Evolutionary conservation across 2,329 filamentous ascomycete genomes (phyloP).

Genomic region (Alternaria metachromatica): DNA sequence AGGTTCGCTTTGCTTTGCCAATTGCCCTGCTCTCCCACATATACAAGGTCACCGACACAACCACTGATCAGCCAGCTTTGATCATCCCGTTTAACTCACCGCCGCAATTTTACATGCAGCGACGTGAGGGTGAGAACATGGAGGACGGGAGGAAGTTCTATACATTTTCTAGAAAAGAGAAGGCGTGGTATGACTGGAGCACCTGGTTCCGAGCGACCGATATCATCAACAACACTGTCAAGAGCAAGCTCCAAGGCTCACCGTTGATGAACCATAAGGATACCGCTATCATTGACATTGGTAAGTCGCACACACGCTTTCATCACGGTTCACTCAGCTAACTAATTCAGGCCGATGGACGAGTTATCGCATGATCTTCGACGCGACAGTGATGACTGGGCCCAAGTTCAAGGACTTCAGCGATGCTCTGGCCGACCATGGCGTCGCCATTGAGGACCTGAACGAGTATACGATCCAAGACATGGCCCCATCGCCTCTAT

Average conservation of each 20-base stretch:
- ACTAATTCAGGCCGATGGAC: slow-evolving; percentile 58
- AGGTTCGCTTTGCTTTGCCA: slow-evolving; percentile 54
- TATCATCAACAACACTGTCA: slow-evolving; percentile 56
- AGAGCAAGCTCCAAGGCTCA: slow-evolving; percentile 19
- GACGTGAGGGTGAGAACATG: slow-evolving; percentile 14
- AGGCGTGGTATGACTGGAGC: slow-evolving; percentile 62
- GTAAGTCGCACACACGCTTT: slow-evolving; percentile 31
- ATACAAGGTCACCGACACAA: slow-evolving; percentile 32
- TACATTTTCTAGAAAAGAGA: slow-evolving; percentile 29
- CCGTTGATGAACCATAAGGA: slow-evolving; percentile 50
- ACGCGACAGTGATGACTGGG: slow-evolving; percentile 37
- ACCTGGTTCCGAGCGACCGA: slow-evolving; percentile 70
- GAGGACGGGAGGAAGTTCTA: slow-evolving; percentile 12
- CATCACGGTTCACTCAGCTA: too few species aligned
- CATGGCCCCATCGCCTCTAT: slow-evolving; percentile 22
- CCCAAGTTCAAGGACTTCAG: slow-evolving; percentile 55
- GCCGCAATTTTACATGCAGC: slow-evolving; percentile 54
- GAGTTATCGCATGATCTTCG: slow-evolving; percentile 62
- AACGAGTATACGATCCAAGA: slow-evolving; percentile 53
- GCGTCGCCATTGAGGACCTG: slow-evolving; percentile 62
- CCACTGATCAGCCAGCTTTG: slow-evolving; percentile 17
- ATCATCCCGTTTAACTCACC: slow-evolving; percentile 48
- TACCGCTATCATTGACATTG: slow-evolving; percentile 65
- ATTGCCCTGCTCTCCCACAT: slow-evolving; percentile 54
- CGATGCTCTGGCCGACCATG: slow-evolving; percentile 72